Evolutionary conservation across 2,329 filamentous ascomycete genomes (phyloP).

Genomic region (Fusarium sp.): DNA sequence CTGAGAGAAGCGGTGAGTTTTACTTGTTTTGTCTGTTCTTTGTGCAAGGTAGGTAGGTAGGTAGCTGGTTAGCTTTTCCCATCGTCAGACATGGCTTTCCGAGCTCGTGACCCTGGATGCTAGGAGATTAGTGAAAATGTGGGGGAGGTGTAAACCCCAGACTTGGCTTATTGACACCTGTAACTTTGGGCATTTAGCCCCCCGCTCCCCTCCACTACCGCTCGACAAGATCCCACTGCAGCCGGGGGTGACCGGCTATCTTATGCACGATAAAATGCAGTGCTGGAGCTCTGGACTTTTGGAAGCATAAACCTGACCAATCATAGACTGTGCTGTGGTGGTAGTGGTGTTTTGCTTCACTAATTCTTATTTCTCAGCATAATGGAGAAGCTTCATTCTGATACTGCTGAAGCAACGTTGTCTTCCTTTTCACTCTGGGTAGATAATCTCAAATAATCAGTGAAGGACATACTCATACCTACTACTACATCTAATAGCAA

Average conservation of each 20-base stretch:
- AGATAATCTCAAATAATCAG: background rate
- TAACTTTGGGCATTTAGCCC: background rate
- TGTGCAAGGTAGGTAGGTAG: background rate
- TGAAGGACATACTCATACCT: background rate
- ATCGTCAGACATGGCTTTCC: slow-evolving; percentile 12
- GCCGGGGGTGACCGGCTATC: slow-evolving; percentile 22
- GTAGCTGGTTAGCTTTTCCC: background rate
- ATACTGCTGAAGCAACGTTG: background rate
- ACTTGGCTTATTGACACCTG: slow-evolving; percentile 19
- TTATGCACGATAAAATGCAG: slow-evolving; percentile 33
- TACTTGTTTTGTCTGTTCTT: background rate
- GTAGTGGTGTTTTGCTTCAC: slow-evolving; percentile 29
- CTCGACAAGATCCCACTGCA: slow-evolving; percentile 21
- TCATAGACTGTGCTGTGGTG: background rate
- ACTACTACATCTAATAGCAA: too few species aligned
- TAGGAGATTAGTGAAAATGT: slow-evolving; percentile 15
- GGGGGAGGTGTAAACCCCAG: slow-evolving; percentile 28
- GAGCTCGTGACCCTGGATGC: slow-evolving; percentile 7
- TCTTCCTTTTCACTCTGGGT: background rate
- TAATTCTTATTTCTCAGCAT: slow-evolving; percentile 37
- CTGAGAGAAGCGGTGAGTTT: slow-evolving; percentile 31
- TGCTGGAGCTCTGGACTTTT: slow-evolving; percentile 13
- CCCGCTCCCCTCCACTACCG: background rate
- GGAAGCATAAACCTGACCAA: slow-evolving; percentile 18
- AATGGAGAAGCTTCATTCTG: background rate